Evolutionary conservation across 768 basidiomycete species (phyloP).

Genomic region (Leccinellum luteum): DNA sequence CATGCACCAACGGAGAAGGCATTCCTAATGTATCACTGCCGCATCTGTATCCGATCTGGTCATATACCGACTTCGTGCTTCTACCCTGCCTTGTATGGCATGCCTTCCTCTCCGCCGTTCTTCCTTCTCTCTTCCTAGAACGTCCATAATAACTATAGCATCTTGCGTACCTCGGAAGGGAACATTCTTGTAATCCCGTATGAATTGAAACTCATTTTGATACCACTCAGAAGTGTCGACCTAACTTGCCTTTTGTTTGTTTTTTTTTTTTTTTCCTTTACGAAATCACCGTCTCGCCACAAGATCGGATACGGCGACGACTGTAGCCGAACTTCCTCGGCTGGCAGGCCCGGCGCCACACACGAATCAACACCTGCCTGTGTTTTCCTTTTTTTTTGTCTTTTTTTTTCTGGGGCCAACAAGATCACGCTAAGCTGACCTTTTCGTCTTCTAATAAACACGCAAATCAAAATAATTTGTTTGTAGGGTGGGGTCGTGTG

Average conservation of each 20-base stretch:
- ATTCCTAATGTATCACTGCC: slow-evolving; percentile 22
- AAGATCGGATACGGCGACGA: slow-evolving; percentile 10
- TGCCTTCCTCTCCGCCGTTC: slow-evolving; percentile 1
- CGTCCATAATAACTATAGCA: slow-evolving; percentile 3
- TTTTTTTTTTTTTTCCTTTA: neutral
- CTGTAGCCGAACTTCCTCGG: slow-evolving; percentile 9
- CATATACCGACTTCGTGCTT: slow-evolving; percentile 16
- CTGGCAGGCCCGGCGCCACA: neutral
- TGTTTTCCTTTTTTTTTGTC: no score
- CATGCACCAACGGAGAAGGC: slow-evolving; percentile 21
- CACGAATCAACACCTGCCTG: neutral
- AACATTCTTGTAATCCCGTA: slow-evolving; percentile 22
- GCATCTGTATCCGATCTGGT: slow-evolving; percentile 21
- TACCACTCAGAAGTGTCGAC: slow-evolving; percentile 3
- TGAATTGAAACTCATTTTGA: slow-evolving; percentile 20
- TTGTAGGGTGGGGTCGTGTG: neutral
- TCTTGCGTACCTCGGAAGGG: slow-evolving; percentile 5
- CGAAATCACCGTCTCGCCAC: slow-evolving; percentile 3
- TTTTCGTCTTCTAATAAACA: neutral
- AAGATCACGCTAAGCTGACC: neutral
- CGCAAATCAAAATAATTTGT: neutral
- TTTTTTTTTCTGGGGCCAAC: neutral
- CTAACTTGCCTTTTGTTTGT: neutral
- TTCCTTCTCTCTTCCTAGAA: slow-evolving; percentile 12
- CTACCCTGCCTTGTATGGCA: slow-evolving; percentile 13